Percentiles rank a stretch among this genome's conserved stretches.
Conservation (phyloP, 129 eudicot species). For the Apium graveolens region DNA sequence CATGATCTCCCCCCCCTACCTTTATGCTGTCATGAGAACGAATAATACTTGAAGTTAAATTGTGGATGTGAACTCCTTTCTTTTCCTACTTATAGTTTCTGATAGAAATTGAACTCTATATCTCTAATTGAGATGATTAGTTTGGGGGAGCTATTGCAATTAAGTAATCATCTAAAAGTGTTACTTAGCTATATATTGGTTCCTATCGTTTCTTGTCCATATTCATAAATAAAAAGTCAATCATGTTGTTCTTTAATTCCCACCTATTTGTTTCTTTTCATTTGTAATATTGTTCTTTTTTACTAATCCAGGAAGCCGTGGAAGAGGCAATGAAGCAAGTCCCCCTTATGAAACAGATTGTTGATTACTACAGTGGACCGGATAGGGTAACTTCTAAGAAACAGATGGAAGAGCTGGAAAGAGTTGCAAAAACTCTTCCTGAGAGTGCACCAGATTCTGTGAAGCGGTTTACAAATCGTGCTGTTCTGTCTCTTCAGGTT, state of each 20-base stretch:
- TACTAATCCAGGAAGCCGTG: constrained; percentile 45
- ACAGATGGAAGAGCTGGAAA: constrained; percentile 75
- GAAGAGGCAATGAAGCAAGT: constrained; percentile 68
- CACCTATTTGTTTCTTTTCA: not conserved
- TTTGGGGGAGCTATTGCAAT: not conserved
- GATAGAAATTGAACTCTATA: not conserved
- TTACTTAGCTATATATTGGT: not conserved
- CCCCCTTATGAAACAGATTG: constrained; percentile 66
- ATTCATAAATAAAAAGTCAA: not conserved
- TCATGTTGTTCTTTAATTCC: not conserved
- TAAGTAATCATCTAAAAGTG: no score
- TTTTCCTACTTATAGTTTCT: not conserved
- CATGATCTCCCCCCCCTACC: no score
- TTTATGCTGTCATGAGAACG: no score
- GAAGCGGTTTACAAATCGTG: constrained; percentile 66
- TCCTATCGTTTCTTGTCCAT: not conserved
- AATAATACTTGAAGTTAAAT: no score
- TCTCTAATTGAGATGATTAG: not conserved
- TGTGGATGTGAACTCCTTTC: no score
- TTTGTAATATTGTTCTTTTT: not conserved
- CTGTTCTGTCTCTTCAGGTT: constrained; percentile 87
- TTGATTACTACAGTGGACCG: constrained; percentile 78
- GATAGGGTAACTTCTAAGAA: constrained; percentile 72
- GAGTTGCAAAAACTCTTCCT: constrained; percentile 92
- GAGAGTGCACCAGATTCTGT: constrained; percentile 55